Conservation (phyloP, 805 yeast genomes). For the Phaffomyces antillensis region DNA sequence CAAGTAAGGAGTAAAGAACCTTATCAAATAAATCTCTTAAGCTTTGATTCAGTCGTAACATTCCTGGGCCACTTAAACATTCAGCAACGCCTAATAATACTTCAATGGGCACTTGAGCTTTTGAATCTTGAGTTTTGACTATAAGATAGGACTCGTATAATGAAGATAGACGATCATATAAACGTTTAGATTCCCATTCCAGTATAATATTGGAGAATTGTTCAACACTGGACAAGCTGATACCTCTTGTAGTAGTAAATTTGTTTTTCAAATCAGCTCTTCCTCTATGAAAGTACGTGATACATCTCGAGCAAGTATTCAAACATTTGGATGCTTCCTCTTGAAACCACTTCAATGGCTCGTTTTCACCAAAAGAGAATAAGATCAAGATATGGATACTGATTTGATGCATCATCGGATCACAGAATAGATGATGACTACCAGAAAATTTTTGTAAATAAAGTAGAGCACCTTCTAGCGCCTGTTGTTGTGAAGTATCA, state of each 20-base stretch:
- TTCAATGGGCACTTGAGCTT: slow-evolving; percentile 9
- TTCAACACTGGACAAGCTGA: slow-evolving; percentile 22
- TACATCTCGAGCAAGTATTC: slow-evolving; percentile 46
- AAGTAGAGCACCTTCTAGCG: slow-evolving; percentile 34
- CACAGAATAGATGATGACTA: slow-evolving; percentile 50
- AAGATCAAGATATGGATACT: slow-evolving; percentile 49
- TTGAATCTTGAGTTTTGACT: slow-evolving; percentile 1
- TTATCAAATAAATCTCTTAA: slow-evolving; percentile 32
- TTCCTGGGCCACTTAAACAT: slow-evolving; percentile 45
- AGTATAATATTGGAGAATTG: slow-evolving; percentile 15
- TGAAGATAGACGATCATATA: slow-evolving; percentile 6
- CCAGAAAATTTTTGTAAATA: slow-evolving; percentile 25
- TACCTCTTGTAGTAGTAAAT: slow-evolving; percentile 43
- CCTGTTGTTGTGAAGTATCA: slow-evolving; percentile 28
- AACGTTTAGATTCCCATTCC: slow-evolving; percentile 23
- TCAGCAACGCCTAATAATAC: slow-evolving; percentile 31
- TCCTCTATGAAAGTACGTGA: slow-evolving; percentile 44
- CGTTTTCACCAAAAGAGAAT: slow-evolving; percentile 50
- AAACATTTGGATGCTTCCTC: slow-evolving; percentile 33
- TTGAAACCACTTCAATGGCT: slow-evolving; percentile 38
- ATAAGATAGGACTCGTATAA: not conserved
- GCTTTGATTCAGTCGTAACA: slow-evolving; percentile 33
- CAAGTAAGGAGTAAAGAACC: slow-evolving; percentile 26
- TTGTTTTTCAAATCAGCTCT: slow-evolving; percentile 44
- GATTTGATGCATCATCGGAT: slow-evolving; percentile 38